phyloP scores from a whole-genome alignment of 345 rosid species.

The Angophora floribunda region DNA sequence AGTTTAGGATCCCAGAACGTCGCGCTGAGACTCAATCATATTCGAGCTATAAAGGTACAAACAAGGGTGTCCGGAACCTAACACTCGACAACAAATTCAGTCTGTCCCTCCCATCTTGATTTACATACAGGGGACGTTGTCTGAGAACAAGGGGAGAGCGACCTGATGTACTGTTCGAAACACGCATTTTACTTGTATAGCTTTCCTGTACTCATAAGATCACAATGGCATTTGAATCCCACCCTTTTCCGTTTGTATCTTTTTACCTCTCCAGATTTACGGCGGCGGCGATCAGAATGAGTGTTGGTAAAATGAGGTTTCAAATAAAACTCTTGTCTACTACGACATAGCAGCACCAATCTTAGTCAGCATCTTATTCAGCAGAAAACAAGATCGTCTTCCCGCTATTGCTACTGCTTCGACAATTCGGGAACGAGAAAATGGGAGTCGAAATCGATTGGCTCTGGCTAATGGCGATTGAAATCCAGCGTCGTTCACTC shows the following conservation, averaged over 20 bases:
- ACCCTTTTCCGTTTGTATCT: background rate
- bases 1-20: background rate
- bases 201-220: background rate
- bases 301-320: background rate
- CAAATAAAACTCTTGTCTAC: background rate
- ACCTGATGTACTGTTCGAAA: background rate
- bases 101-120: background rate
- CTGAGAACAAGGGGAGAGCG: background rate
- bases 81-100: background rate
- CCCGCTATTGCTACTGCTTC: fast-evolving
- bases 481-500: background rate
- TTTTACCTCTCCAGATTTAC: background rate
- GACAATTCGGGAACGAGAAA: background rate
- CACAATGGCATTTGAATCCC: background rate
- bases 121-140: background rate
- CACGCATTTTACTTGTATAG: background rate
- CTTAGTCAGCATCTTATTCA: background rate
- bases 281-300: background rate
- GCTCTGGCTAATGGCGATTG: background rate
- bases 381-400: background rate
- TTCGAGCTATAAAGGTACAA: background rate
- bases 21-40: background rate
- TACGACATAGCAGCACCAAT: background rate
- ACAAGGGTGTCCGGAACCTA: background rate
- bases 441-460: background rate